phyloP scores from a whole-genome alignment of 257 asterid species.

The Lavandula angustifolia region DNA sequence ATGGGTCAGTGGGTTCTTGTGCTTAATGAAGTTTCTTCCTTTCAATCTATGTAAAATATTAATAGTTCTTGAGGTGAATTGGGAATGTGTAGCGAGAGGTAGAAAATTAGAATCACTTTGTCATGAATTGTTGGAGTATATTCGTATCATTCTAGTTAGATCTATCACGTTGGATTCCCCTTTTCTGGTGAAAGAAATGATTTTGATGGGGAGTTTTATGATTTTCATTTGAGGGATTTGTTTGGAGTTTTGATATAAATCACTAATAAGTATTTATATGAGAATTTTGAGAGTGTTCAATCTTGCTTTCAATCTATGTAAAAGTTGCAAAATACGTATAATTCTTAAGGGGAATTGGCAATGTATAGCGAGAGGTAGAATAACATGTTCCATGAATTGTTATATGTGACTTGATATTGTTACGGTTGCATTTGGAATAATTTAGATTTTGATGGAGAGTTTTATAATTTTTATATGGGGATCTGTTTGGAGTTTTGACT shows the following conservation, averaged over 20 bases:
- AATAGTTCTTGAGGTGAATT: background rate
- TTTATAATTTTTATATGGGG: background rate
- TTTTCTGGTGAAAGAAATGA: background rate
- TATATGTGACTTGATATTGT: too few species aligned
- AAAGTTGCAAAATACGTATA: background rate
- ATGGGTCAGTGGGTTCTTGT: slow-evolving; percentile 52
- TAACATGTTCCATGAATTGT: background rate
- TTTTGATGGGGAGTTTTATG: background rate
- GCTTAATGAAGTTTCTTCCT: background rate
- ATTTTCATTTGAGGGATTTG: background rate
- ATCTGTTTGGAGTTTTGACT: background rate
- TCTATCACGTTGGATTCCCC: background rate
- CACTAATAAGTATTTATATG: too few species aligned
- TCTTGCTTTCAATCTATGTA: background rate
- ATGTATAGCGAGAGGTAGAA: background rate
- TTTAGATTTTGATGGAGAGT: too few species aligned
- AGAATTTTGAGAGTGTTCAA: too few species aligned
- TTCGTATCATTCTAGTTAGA: slow-evolving; percentile 1
- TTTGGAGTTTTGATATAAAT: background rate
- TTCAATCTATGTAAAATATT: background rate
- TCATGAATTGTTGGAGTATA: background rate
- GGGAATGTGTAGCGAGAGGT: background rate
- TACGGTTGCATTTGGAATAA: too few species aligned
- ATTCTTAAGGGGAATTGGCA: background rate
- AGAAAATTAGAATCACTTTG: background rate